Evolutionary conservation across 768 basidiomycete genomes (phyloP).

Genomic region (Dentipellis sp.): DNA sequence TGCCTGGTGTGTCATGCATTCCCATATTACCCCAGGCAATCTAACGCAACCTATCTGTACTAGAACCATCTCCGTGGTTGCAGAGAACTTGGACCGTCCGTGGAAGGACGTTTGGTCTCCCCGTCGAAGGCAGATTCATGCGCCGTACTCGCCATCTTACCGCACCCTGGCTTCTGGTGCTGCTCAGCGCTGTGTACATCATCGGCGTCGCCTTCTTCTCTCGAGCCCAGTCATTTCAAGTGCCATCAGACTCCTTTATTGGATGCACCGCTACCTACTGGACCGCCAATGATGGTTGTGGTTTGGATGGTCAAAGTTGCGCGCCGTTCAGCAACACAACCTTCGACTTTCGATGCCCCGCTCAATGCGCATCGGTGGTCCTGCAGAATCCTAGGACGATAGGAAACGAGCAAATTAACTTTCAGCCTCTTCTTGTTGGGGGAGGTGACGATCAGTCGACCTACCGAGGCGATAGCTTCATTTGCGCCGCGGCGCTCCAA

Average conservation of each 20-base stretch:
- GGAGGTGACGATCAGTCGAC: constrained; percentile 66
- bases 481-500: constrained; percentile 79
- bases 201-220: constrained; percentile 65
- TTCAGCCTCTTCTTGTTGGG: constrained; percentile 73
- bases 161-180: constrained; percentile 40
- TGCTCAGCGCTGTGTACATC: constrained; percentile 55
- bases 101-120: constrained; percentile 11
- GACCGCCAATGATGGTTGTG: constrained; percentile 61
- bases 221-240: constrained; percentile 64
- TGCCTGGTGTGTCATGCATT: constrained; percentile 30
- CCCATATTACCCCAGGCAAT: neutral
- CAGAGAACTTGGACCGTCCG: constrained; percentile 29
- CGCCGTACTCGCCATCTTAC: constrained; percentile 44
- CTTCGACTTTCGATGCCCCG: constrained; percentile 76
- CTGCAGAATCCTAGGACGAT: constrained; percentile 69
- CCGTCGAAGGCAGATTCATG: constrained; percentile 46
- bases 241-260: constrained; percentile 52
- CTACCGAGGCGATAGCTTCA: constrained; percentile 78
- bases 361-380: constrained; percentile 52
- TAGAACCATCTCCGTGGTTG: constrained; percentile 49
- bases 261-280: constrained; percentile 67
- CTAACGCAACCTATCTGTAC: neutral
- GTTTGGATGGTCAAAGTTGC: constrained; percentile 59
- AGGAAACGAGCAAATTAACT: constrained; percentile 55
- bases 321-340: constrained; percentile 50